Evolutionary conservation across 2,329 filamentous ascomycete species (phyloP).

Genomic region (Hypoxylon sp.): DNA sequence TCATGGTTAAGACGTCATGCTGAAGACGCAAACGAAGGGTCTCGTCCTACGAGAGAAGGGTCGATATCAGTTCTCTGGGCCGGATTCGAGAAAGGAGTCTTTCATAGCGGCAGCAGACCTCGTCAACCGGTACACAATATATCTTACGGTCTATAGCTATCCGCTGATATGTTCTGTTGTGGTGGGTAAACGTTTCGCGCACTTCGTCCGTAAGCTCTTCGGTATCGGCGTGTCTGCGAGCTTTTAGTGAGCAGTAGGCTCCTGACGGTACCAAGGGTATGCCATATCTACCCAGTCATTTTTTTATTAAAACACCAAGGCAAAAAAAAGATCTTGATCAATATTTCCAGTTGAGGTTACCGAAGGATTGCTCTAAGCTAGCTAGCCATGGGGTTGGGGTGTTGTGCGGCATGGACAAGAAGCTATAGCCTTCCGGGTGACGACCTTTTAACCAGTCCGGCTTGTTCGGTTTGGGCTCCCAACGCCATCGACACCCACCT

Average conservation of each 20-base stretch:
- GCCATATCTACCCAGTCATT: conserved; percentile 43
- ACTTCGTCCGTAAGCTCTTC: conserved; percentile 62
- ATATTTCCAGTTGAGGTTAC: conserved; percentile 25
- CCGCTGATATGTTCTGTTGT: conserved; percentile 72
- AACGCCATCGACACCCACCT: conserved; percentile 32
- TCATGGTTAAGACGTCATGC: conserved; percentile 67
- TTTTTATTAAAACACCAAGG: conserved; percentile 21
- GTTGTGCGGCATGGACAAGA: conserved; percentile 23
- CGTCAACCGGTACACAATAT: conserved; percentile 75
- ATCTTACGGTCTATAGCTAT: conserved; percentile 70
- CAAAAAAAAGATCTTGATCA: too few relatives aligned
- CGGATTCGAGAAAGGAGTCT: conserved; percentile 21
- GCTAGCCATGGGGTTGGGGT: conserved; percentile 23
- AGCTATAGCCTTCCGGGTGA: conserved; percentile 27
- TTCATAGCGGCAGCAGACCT: conserved; percentile 56
- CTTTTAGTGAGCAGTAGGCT: conserved; percentile 36
- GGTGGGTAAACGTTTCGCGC: conserved; percentile 65
- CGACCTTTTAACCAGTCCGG: conserved; percentile 38
- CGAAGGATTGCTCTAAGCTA: conserved; percentile 19
- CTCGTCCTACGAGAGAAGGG: conserved; percentile 64
- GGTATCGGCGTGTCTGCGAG: conserved; percentile 52
- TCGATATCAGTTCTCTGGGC: conserved; percentile 23
- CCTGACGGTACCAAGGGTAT: conserved; percentile 24
- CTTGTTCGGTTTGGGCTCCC: conserved; percentile 36
- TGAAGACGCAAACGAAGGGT: conserved; percentile 69